Evolutionary conservation across 140 eudicot genomes (phyloP).

Genomic region (Flaveria floridana): DNA sequence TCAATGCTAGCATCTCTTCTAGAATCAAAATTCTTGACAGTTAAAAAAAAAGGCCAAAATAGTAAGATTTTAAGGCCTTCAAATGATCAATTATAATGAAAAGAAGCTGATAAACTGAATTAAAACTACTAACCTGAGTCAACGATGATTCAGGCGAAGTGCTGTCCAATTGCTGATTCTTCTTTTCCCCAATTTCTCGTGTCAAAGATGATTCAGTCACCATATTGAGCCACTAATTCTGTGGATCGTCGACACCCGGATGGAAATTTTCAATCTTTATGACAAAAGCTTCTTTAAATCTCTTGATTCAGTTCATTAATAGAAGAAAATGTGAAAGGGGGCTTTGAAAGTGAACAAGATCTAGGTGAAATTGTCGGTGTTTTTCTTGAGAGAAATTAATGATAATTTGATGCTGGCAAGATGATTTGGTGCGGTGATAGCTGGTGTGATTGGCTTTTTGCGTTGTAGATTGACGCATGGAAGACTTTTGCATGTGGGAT

Average conservation of each 20-base stretch:
- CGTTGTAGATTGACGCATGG: constrained; percentile 25
- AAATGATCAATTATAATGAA: not conserved
- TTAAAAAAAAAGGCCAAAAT: not conserved
- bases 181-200: constrained; percentile 19
- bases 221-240: constrained; percentile 16
- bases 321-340: constrained; percentile 20
- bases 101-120: constrained; percentile 10
- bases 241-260: constrained; percentile 29
- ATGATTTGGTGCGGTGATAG: constrained; percentile 33
- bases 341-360: not conserved
- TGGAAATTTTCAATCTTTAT: constrained; percentile 18
- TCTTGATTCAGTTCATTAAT: not conserved
- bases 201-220: constrained; percentile 31
- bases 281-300: not conserved
- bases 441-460: constrained; percentile 21
- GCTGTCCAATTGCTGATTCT: not conserved
- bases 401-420: constrained; percentile 20
- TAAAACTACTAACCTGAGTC: constrained; percentile 32
- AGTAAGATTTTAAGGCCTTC: not conserved
- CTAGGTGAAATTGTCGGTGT: constrained; percentile 26
- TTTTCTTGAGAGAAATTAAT: constrained; percentile 24
- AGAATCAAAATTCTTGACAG: constrained; percentile 5
- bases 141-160: constrained; percentile 33
- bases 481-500: constrained; percentile 36
- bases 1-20: constrained; percentile 16